Conservation (phyloP, 768 basidiomycete species). For the Pholiota molesta region DNA sequence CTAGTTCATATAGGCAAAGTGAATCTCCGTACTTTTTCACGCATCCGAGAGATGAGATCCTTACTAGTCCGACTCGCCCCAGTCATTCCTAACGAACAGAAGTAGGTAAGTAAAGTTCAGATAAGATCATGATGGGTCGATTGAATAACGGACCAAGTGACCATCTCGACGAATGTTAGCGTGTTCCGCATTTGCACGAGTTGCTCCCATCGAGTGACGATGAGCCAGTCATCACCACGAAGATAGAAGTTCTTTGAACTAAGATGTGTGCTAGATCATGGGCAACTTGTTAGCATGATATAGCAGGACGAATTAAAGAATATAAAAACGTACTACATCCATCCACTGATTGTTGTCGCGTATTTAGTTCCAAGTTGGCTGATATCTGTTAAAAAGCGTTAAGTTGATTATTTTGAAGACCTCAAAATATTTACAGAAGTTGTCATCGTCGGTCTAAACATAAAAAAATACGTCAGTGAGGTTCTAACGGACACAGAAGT, state of each 20-base stretch:
- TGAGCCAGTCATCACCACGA: conserved; percentile 68
- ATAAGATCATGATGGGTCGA: neutral
- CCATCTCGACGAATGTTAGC: conserved; percentile 63
- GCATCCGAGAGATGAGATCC: conserved; percentile 9
- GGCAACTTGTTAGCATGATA: neutral
- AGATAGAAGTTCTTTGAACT: conserved; percentile 69
- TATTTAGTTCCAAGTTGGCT: conserved; percentile 45
- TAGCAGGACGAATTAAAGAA: neutral
- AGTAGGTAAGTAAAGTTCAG: neutral
- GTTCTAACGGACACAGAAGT: neutral
- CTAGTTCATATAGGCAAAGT: conserved; percentile 24
- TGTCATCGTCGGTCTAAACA: conserved; percentile 44
- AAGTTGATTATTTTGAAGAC: neutral
- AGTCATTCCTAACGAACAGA: conserved; percentile 60
- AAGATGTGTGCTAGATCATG: conserved; percentile 46
- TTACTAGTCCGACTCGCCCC: conserved; percentile 75
- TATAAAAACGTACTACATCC: conserved; percentile 44
- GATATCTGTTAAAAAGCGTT: conserved; percentile 35
- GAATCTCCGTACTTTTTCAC: neutral
- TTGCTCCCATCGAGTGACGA: conserved; percentile 72
- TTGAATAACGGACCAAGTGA: conserved; percentile 54
- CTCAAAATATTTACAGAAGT: conserved; percentile 42
- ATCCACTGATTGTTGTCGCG: conserved; percentile 47
- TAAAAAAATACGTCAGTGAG: neutral
- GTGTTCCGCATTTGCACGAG: conserved; percentile 59